Conservation (phyloP, 495 filamentous ascomycete species). For the Ascodesmis nigricans region DNA sequence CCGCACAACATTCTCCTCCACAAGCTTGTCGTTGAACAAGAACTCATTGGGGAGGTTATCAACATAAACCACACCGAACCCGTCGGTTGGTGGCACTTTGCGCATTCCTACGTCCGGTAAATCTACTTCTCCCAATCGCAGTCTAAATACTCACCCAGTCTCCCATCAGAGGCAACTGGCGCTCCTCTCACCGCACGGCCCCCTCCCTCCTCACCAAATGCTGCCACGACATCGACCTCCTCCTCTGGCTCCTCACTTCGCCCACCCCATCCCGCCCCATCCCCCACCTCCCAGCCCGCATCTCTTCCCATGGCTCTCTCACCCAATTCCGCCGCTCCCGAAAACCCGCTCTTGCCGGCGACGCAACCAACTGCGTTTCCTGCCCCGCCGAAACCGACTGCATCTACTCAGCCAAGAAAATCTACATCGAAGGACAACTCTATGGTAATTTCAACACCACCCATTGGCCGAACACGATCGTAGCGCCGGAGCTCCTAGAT, state of each 20-base stretch:
- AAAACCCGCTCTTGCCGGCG: conserved; percentile 51
- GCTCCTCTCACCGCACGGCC: conserved; percentile 46
- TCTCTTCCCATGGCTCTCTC: conserved; percentile 50
- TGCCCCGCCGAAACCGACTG: conserved; percentile 54
- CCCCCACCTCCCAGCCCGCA: conserved; percentile 49
- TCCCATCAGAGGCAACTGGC: conserved; percentile 60
- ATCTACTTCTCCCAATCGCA: conserved; percentile 1
- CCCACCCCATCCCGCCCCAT: conserved; percentile 27
- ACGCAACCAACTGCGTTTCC: conserved; percentile 68
- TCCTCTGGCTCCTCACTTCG: conserved; percentile 70
- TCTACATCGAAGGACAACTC: conserved; percentile 46
- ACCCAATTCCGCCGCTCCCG: conserved; percentile 48
- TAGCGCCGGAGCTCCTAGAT: conserved; percentile 78
- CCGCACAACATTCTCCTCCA: conserved; percentile 76
- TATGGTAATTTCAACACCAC: conserved; percentile 31
- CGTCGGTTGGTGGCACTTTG: conserved; percentile 90
- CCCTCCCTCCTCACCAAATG: conserved; percentile 79
- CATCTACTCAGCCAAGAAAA: conserved; percentile 57
- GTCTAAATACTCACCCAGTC: neutral
- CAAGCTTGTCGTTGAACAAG: conserved; percentile 48
- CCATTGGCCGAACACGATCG: conserved; percentile 79
- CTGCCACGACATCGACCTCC: conserved; percentile 80
- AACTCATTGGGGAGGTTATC: conserved; percentile 62
- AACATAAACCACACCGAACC: conserved; percentile 82
- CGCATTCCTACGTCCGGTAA: conserved; percentile 71